These are phyloP conservation scores for Globisporangium viniferum DNA, from an alignment of 352 stramenopile genomes.

Conservation along the genomic window DNA sequence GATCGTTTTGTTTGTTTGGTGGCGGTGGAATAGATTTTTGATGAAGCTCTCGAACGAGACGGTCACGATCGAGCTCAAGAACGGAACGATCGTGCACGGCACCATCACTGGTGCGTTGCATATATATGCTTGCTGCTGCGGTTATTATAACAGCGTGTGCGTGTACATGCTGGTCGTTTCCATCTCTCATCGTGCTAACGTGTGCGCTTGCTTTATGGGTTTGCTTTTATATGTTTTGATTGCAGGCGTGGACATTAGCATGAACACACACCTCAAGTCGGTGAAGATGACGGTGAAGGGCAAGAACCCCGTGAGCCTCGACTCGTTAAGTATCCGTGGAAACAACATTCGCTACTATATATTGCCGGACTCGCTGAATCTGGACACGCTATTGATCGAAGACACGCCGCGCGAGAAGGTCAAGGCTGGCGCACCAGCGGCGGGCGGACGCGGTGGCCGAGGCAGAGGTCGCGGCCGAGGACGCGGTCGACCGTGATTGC, in stretches of 20 bases:
- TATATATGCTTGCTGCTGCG: background rate
- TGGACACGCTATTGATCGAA: slow-evolving; percentile 98
- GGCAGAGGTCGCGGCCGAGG: slow-evolving; percentile 74
- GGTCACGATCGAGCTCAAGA: slow-evolving; percentile 99
- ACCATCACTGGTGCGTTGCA: slow-evolving; percentile 90
- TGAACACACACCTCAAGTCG: slow-evolving; percentile 99
- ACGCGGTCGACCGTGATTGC: slow-evolving; percentile 27
- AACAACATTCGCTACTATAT: slow-evolving; percentile 98
- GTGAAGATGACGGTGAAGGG: slow-evolving; percentile 97
- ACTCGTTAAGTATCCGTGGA: slow-evolving; percentile 97
- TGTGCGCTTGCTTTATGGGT: background rate
- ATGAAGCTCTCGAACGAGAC: slow-evolving; percentile 99
- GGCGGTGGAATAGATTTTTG: slow-evolving; percentile 78
- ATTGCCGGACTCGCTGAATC: slow-evolving; percentile 95
- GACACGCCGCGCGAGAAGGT: slow-evolving; percentile 96
- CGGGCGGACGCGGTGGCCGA: slow-evolving; percentile 71
- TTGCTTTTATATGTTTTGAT: background rate
- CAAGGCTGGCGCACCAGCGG: slow-evolving; percentile 58
- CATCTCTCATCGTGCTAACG: background rate
- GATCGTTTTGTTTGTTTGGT: background rate
- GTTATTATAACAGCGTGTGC: background rate
- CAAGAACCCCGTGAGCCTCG: slow-evolving; percentile 97
- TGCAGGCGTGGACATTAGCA: slow-evolving; percentile 97
- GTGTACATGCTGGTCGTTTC: background rate
- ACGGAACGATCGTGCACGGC: slow-evolving; percentile 98